phyloP scores from a whole-genome alignment of 192 early-diverging fungal species.

The Podila verticillata region DNA sequence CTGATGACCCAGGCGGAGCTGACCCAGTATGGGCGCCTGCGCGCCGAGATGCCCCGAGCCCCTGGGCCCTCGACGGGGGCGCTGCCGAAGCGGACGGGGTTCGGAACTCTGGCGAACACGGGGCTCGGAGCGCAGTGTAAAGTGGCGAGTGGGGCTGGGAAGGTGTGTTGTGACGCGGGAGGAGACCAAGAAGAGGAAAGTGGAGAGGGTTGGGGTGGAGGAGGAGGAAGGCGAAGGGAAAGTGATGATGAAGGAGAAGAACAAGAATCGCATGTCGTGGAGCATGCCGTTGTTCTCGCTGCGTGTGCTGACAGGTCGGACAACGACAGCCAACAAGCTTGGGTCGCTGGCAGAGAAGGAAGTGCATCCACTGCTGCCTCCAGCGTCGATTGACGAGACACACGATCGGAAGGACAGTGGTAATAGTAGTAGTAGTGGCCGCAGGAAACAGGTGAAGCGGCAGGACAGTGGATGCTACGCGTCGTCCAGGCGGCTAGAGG shows the following conservation, averaged over 20 bases:
- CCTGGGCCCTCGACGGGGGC: conserved; percentile 40
- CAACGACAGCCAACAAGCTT: not conserved
- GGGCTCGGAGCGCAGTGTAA: conserved; percentile 11
- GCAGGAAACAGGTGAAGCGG: not conserved
- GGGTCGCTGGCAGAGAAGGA: not conserved
- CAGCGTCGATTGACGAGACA: not conserved
- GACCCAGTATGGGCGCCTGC: conserved; percentile 28
- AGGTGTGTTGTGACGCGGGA: not conserved
- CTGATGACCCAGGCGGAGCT: conserved; percentile 48
- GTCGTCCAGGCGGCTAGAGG: conserved; percentile 18
- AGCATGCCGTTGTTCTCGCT: conserved; percentile 3
- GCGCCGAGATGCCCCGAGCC: conserved; percentile 43
- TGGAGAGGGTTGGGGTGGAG: not conserved
- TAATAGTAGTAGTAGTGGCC: not conserved
- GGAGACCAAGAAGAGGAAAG: not conserved
- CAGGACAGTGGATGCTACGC: conserved; percentile 4
- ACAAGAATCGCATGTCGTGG: conserved; percentile 4
- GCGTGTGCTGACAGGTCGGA: not conserved
- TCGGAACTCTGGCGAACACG: conserved; percentile 23
- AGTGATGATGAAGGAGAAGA: conserved; percentile 7
- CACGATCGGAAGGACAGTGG: not conserved
- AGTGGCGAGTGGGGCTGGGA: conserved; percentile 11
- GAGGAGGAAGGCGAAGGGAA: not conserved
- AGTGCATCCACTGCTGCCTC: not conserved
- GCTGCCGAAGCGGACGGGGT: conserved; percentile 23